Evolutionary conservation across 192 early-diverging fungal species (phyloP).

Genomic region (Irineochytrium annulatum): DNA sequence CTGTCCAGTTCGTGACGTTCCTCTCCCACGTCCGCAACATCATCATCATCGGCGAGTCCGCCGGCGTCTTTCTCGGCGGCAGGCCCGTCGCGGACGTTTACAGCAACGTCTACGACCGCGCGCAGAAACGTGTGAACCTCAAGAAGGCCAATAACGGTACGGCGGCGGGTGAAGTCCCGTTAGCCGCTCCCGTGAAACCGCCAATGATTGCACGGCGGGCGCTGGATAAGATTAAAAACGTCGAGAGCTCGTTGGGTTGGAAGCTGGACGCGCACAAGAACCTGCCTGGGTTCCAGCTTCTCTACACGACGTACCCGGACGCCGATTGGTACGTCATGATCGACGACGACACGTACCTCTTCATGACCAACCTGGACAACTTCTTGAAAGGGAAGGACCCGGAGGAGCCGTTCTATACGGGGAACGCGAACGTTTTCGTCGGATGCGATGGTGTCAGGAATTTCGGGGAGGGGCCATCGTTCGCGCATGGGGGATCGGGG

Average conservation of each 20-base stretch:
- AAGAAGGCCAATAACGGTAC: background rate
- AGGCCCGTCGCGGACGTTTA: constrained; percentile 45
- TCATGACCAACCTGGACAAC: constrained; percentile 44
- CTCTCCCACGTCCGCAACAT: constrained; percentile 36
- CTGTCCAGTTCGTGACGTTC: constrained; percentile 49
- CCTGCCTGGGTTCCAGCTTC: constrained; percentile 44
- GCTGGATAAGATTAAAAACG: constrained; percentile 14
- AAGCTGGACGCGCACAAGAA: constrained; percentile 54
- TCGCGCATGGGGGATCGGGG: constrained; percentile 59
- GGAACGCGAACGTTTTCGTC: constrained; percentile 34
- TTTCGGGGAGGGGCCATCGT: constrained; percentile 36
- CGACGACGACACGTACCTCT: constrained; percentile 61
- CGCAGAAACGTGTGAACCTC: background rate
- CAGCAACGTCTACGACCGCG: constrained; percentile 28
- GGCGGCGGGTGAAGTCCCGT: too few species aligned
- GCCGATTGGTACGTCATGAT: constrained; percentile 63
- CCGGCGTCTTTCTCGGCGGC: constrained; percentile 37
- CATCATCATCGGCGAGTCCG: constrained; percentile 49
- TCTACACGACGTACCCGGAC: constrained; percentile 46
- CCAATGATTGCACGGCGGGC: background rate
- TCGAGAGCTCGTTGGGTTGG: constrained; percentile 42
- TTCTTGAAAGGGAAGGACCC: constrained; percentile 31
- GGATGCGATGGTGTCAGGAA: constrained; percentile 52
- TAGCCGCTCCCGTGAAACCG: background rate
- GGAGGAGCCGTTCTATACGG: constrained; percentile 37